phyloP scores from a whole-genome alignment of 2,329 filamentous ascomycete species.

The Paecilomyces variotii region DNA sequence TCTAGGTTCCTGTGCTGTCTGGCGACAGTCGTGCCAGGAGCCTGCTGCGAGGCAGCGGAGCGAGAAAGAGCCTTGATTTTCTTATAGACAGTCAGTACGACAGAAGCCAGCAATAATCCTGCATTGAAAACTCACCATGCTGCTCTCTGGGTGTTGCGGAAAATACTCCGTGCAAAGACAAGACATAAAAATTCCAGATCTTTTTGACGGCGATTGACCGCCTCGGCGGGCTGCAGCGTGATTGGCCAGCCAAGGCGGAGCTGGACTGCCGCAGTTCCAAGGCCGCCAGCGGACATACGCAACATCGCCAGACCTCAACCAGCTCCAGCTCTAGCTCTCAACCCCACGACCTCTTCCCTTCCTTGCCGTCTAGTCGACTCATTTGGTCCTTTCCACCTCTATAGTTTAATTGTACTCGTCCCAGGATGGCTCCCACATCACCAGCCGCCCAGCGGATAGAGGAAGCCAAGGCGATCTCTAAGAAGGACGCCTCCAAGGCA shows the following conservation, averaged over 20 bases:
- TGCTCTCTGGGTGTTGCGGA: conserved; percentile 3
- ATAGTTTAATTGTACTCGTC: conserved; percentile 3
- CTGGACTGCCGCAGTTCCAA: not conserved
- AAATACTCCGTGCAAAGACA: not conserved
- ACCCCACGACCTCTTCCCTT: conserved; percentile 1
- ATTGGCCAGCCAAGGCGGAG: not conserved
- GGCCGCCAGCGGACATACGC: not conserved
- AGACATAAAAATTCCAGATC: not conserved
- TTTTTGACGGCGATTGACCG: not conserved
- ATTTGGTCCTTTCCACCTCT: conserved; percentile 5
- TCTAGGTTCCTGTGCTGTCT: conserved; percentile 54
- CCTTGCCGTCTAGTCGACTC: not conserved
- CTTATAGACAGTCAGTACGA: conserved; percentile 20
- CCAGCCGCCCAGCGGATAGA: conserved; percentile 61
- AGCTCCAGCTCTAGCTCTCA: not conserved
- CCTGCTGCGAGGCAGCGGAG: conserved; percentile 39
- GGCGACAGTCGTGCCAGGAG: conserved; percentile 37
- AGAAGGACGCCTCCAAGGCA: conserved; percentile 73
- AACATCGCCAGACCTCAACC: not conserved
- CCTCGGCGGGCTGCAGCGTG: not conserved
- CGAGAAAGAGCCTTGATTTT: conserved; percentile 51
- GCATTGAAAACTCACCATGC: conserved; percentile 9
- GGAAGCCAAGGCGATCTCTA: conserved; percentile 78
- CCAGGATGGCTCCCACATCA: conserved; percentile 41
- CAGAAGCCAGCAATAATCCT: not conserved